Evolutionary conservation across 345 rosid genomes (phyloP).

Genomic region (Aegle marmelos): DNA sequence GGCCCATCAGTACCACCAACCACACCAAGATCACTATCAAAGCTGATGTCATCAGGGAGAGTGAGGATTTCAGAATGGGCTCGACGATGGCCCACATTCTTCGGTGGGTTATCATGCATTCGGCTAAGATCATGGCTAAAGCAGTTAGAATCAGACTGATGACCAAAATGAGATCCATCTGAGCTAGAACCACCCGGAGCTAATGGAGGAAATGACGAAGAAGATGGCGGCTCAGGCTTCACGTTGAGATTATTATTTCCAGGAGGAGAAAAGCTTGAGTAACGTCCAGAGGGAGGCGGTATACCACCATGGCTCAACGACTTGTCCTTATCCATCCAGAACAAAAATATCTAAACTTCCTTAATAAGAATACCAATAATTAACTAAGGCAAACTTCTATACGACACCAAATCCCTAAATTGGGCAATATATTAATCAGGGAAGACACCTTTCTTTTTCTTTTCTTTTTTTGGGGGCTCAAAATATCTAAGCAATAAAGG

Average conservation of each 20-base stretch:
- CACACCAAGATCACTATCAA: constrained; percentile 83
- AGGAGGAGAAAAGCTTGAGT: constrained; percentile 44
- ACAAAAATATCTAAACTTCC: not conserved
- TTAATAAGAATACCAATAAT: not conserved
- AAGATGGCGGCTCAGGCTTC: constrained; percentile 49
- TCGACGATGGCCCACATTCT: constrained; percentile 87
- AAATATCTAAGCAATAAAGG: not conserved
- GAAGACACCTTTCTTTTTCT: not conserved
- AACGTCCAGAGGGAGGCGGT: constrained; percentile 57
- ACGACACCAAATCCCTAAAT: not conserved
- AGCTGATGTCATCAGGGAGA: constrained; percentile 87
- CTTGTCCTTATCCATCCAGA: constrained; percentile 74
- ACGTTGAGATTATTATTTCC: constrained; percentile 36
- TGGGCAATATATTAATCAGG: not conserved
- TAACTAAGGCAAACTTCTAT: not conserved
- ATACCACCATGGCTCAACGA: constrained; percentile 45
- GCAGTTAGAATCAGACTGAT: constrained; percentile 45
- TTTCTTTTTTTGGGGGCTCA: not conserved
- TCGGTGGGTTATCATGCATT: constrained; percentile 83
- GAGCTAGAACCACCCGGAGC: constrained; percentile 34
- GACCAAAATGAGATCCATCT: constrained; percentile 38
- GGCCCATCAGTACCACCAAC: constrained; percentile 76
- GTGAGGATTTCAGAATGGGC: constrained; percentile 93
- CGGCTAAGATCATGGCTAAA: constrained; percentile 79
- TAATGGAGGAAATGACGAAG: constrained; percentile 39